Conservation (phyloP, 352 stramenopile genomes). For the Phytopythium mirpurense region DNA sequence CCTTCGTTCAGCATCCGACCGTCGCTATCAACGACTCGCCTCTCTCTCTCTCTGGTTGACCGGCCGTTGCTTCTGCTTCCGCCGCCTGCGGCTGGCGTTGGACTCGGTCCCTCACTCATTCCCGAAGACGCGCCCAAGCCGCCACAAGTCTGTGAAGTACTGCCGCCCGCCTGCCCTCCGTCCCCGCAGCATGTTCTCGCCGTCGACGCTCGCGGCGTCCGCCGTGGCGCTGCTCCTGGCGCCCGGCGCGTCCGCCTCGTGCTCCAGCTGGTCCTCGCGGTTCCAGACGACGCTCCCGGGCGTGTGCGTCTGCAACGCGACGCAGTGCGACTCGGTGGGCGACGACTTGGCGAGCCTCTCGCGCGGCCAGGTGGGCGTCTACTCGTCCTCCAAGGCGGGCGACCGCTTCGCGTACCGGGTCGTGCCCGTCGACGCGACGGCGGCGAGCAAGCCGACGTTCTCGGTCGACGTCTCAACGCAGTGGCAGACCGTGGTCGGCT, state of each 20-base stretch:
- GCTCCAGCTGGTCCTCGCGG: constrained; percentile 39
- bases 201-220: constrained; percentile 1
- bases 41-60: too few species aligned
- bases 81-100: too few species aligned
- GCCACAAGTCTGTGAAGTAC: background rate
- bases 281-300: constrained; percentile 41
- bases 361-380: constrained; percentile 34
- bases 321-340: constrained; percentile 45
- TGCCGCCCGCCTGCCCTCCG: too few species aligned
- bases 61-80: too few species aligned
- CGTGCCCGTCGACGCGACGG: constrained; percentile 16
- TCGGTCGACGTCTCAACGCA: constrained; percentile 43
- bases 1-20: too few species aligned
- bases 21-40: too few species aligned
- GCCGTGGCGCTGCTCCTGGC: constrained; percentile 2
- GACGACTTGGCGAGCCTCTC: constrained; percentile 40
- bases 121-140: background rate
- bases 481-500: constrained; percentile 83
- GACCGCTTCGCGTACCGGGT: constrained; percentile 45
- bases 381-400: constrained; percentile 37
- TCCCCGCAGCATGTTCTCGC: background rate
- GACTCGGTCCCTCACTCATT: too few species aligned
- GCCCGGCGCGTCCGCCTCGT: constrained; percentile 11
- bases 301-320: constrained; percentile 49
- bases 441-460: constrained; percentile 26